A percentile compares a stretch with the other conserved stretches of the same genome.
These are phyloP conservation scores for Psilocybe tampanensis DNA, from an alignment of 768 basidiomycete species.

Conservation along the genomic window DNA sequence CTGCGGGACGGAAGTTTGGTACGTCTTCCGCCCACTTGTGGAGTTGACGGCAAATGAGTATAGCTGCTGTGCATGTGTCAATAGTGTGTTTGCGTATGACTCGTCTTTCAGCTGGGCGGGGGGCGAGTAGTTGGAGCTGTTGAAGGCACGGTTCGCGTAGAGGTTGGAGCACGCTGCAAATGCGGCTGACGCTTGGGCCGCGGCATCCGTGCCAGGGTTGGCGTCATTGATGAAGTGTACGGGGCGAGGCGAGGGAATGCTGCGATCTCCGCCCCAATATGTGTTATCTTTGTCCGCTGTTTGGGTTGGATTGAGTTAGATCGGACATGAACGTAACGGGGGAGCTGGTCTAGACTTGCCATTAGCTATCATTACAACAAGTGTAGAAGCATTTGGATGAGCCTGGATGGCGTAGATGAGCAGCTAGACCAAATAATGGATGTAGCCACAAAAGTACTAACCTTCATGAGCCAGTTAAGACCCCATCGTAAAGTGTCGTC, in stretches of 20 bases:
- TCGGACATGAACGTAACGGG: slow-evolving; percentile 6
- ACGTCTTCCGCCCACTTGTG: slow-evolving; percentile 57
- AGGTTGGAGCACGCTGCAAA: slow-evolving; percentile 86
- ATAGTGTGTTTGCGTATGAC: slow-evolving; percentile 69
- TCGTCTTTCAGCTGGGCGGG: slow-evolving; percentile 73
- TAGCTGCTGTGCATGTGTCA: slow-evolving; percentile 73
- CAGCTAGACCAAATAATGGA: background rate
- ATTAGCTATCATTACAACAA: slow-evolving; percentile 79
- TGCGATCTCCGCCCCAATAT: slow-evolving; percentile 90
- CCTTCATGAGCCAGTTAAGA: slow-evolving; percentile 91
- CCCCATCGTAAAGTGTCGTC: slow-evolving; percentile 92
- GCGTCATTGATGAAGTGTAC: slow-evolving; percentile 80
- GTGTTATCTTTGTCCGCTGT: slow-evolving; percentile 64
- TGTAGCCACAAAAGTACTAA: slow-evolving; percentile 28
- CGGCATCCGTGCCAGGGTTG: slow-evolving; percentile 88
- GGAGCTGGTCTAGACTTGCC: slow-evolving; percentile 37
- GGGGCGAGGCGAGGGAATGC: slow-evolving; percentile 73
- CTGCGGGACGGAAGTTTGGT: slow-evolving; percentile 71
- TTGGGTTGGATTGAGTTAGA: background rate
- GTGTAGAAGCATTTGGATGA: slow-evolving; percentile 70
- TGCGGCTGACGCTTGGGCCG: slow-evolving; percentile 82
- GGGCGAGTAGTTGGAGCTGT: slow-evolving; percentile 48
- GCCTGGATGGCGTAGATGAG: slow-evolving; percentile 50
- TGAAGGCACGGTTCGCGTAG: slow-evolving; percentile 65
- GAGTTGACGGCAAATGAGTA: slow-evolving; percentile 79